Conservation (phyloP, 163 green algal genomes). For the Chloromonas sp. region DNA sequence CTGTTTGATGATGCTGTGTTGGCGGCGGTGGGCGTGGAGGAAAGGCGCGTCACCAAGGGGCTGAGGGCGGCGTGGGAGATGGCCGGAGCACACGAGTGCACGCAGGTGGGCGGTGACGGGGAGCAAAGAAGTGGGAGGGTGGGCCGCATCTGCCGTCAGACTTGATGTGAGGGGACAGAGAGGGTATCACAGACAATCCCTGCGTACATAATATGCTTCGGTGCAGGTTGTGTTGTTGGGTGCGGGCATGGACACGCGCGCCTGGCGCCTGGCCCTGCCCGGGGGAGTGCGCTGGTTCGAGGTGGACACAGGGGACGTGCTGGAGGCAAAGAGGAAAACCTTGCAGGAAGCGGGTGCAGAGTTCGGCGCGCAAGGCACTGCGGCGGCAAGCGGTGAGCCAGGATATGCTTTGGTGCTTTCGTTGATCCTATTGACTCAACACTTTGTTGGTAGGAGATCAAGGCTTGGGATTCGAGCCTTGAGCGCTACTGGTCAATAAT, state of each 20-base stretch:
- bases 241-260: conserved; percentile 56
- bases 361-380: background rate
- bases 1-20: conserved; percentile 36
- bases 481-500: background rate
- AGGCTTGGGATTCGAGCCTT: background rate
- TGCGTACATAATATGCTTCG: background rate
- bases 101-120: background rate
- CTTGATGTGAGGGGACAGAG: background rate
- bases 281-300: conserved; percentile 53
- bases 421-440: background rate
- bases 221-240: conserved; percentile 40
- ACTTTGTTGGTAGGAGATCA: background rate
- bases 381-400: background rate
- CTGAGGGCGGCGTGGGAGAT: background rate
- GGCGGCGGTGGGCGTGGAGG: background rate
- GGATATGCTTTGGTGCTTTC: background rate
- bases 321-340: background rate
- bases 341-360: background rate
- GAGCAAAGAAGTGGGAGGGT: background rate
- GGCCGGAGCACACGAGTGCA: background rate
- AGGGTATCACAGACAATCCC: background rate
- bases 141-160: background rate
- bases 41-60: background rate
- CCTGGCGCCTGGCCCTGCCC: conserved; percentile 54
- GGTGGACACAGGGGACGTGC: conserved; percentile 8